Base-by-base conservation (phyloP, 768 basidiomycete genomes). In the Termitomyces sp. region DNA sequence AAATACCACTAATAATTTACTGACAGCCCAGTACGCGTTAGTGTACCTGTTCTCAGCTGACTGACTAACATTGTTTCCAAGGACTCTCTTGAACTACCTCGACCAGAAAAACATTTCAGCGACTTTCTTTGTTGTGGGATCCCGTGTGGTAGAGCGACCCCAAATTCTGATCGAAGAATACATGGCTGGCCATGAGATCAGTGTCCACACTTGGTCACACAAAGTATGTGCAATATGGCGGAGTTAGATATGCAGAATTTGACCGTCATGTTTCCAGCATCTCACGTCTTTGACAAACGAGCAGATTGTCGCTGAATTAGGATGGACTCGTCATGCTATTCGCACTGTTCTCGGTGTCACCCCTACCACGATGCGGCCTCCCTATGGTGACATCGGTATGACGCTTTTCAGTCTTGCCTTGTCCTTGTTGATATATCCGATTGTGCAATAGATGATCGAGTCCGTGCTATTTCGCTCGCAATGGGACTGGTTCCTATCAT, bases 401-500 rank as follows among this genome's bases (percentile, higher is more conserved):
- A 67, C 21, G 10, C 35, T 50, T 44, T 44, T 39, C 17, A n/a
- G 8, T n/a, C 16, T 40, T 28, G 9, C 39, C 27, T 40, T 17
- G 8, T 8, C 47, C 14, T 8, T 17, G 5, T 23, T 41, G 12
- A 49, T 30, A 51, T 41, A 37, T 54, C 25, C 35, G 55, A 30
- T 59, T 23, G 39, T 27, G 39, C n/a, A 11, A 28, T 45, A 84
- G 94, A 98, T 68, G 89, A 93, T 72, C 92, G 95, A 64, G 94
- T 98, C 45, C 89, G 96, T 59, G 89, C 88, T 40, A 93, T 98
- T 68, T 75, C 86, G 19, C 69, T 91, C 53, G 91, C 93, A 30
- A 96, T 98, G 95, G 93, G 94, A 44, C 73, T 98, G 72, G 75
- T 85, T 11, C 91, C 96, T 27, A 84, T 97, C 66, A 88, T 96